Percentiles rank a stretch among this genome's conserved stretches.
These are phyloP conservation scores for Paecilomyces sp. DNA, from an alignment of 2,329 filamentous ascomycete species.

Conservation along the genomic window DNA sequence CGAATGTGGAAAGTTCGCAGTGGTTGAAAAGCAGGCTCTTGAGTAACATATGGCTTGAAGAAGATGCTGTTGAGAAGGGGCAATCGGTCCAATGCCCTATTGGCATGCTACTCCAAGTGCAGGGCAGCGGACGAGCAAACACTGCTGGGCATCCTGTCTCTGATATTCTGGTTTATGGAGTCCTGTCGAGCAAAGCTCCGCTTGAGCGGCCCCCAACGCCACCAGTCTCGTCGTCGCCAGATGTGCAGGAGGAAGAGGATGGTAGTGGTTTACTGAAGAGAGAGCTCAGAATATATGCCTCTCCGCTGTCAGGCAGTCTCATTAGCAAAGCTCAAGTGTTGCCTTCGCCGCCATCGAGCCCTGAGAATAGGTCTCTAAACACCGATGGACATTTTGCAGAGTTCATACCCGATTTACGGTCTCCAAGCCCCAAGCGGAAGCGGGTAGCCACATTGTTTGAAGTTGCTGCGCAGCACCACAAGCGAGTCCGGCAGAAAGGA, in stretches of 20 bases:
- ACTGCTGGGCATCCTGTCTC: constrained; percentile 16
- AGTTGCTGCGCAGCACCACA: constrained; percentile 34
- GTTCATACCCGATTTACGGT: constrained; percentile 31
- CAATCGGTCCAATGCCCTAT: constrained; percentile 30
- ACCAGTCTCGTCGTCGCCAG: constrained; percentile 25
- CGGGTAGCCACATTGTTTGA: constrained; percentile 37
- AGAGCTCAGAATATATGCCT: constrained; percentile 30
- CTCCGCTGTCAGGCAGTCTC: constrained; percentile 26
- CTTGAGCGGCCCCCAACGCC: constrained; percentile 27
- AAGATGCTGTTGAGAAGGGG: constrained; percentile 21
- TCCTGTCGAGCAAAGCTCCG: constrained; percentile 22
- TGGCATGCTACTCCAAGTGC: constrained; percentile 28
- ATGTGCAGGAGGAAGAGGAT: constrained; percentile 8
- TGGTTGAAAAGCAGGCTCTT: constrained; percentile 33
- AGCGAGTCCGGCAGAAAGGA: constrained; percentile 31
- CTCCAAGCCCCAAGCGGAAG: constrained; percentile 36
- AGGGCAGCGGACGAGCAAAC: constrained; percentile 12
- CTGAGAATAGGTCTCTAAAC: constrained; percentile 3
- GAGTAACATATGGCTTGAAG: constrained; percentile 25
- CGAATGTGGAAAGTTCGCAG: constrained; percentile 22
- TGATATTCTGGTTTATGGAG: constrained; percentile 32
- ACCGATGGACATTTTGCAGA: constrained; percentile 18
- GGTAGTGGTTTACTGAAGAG: constrained; percentile 10
- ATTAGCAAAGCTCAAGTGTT: constrained; percentile 26
- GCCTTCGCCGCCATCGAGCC: constrained; percentile 23